Percentiles rank a stretch among this genome's conserved stretches.
phyloP scores from a whole-genome alignment of 768 basidiomycete genomes.

The Floccularia luteovirens region DNA sequence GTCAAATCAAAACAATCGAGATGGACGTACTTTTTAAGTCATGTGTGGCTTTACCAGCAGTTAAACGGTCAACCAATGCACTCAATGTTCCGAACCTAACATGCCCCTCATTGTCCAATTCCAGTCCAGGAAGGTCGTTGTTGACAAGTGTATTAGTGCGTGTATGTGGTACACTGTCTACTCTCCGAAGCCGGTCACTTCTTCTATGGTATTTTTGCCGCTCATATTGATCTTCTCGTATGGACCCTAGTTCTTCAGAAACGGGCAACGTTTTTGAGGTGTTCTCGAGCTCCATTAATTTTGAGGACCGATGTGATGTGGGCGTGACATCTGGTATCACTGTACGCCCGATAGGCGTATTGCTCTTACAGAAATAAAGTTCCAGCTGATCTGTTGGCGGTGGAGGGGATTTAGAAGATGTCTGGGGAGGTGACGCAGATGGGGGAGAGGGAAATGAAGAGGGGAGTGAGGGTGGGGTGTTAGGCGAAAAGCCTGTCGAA shows the following conservation, averaged over 20 bases:
- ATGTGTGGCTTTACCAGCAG: slow-evolving; percentile 27
- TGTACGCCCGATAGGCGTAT: slow-evolving; percentile 23
- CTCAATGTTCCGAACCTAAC: slow-evolving; percentile 63
- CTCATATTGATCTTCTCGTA: too few species aligned
- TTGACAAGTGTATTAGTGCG: too few species aligned
- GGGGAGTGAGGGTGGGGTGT: slow-evolving; percentile 29
- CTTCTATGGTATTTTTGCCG: too few species aligned
- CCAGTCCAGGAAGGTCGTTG: slow-evolving; percentile 54
- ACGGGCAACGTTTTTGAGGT: slow-evolving; percentile 24
- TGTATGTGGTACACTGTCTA: too few species aligned
- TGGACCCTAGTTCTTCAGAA: too few species aligned
- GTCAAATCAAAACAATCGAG: not conserved
- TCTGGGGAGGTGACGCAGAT: slow-evolving; percentile 19
- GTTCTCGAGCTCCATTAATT: slow-evolving; percentile 26
- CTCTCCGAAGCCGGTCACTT: too few species aligned
- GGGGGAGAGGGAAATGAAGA: slow-evolving; percentile 31
- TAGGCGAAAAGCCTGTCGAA: too few species aligned
- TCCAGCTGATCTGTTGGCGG: slow-evolving; percentile 11
- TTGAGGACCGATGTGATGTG: slow-evolving; percentile 21
- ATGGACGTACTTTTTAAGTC: slow-evolving; percentile 49
- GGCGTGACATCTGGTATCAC: slow-evolving; percentile 31
- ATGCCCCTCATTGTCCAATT: slow-evolving; percentile 54
- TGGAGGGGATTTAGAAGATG: slow-evolving; percentile 24
- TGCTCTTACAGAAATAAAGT: slow-evolving; percentile 18
- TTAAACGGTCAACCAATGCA: slow-evolving; percentile 67